A percentile compares a stretch with the other conserved stretches of the same genome.
Evolutionary conservation across 345 rosid genomes (phyloP).

Genomic region (Eucalyptus guilfoylei): DNA sequence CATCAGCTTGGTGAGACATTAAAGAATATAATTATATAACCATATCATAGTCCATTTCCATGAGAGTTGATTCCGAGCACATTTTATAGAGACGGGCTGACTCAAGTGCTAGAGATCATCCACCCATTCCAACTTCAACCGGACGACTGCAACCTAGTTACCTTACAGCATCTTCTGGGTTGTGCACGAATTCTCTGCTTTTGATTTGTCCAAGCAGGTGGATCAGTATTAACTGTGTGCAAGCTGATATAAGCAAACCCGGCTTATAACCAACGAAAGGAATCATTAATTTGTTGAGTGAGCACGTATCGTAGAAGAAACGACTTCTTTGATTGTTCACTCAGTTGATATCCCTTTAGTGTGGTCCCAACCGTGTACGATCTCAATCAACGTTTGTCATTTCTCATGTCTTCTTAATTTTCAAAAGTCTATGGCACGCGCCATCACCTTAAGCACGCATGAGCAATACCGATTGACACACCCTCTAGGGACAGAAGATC

Average conservation of each 20-base stretch:
- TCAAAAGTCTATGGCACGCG: background rate
- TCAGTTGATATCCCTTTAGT: background rate
- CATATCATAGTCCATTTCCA: background rate
- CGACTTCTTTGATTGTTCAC: background rate
- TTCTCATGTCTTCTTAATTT: background rate
- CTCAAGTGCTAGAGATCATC: background rate
- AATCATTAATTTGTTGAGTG: background rate
- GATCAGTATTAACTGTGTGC: background rate
- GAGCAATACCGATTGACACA: background rate
- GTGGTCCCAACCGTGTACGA: background rate
- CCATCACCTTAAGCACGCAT: background rate
- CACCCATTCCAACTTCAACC: background rate
- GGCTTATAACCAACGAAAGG: background rate
- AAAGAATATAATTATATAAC: background rate
- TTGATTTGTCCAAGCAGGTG: background rate
- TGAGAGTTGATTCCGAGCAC: background rate
- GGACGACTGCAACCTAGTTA: background rate
- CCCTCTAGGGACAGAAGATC: background rate
- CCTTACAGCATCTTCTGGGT: background rate
- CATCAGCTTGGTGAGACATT: background rate
- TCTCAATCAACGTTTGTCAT: background rate
- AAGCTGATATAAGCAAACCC: background rate
- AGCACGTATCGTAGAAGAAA: background rate
- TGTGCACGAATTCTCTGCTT: background rate
- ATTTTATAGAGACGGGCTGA: background rate